Evolutionary conservation across 1,284 basidiomycete genomes (phyloP), one percentile per base, ranked within the genome.

Genomic region (Pyrrhoderma lamaoense): DNA sequence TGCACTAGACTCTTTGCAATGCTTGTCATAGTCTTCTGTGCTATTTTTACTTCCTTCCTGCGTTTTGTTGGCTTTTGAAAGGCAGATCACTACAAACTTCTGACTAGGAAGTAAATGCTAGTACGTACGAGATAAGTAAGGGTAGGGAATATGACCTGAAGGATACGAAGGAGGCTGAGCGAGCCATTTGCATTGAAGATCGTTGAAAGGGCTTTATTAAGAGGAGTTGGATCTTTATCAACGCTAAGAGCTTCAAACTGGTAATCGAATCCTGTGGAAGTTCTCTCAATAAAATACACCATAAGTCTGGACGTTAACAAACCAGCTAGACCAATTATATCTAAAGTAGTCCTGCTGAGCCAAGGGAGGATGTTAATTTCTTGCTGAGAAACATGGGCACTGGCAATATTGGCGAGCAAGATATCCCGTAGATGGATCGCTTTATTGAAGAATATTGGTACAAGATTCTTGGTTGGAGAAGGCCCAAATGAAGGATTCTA

Each of bases 261-360:
- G 60, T 87, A 86, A 60, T 78, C 75, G 62, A 89, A 89, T 0
- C 82, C 77, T 78, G 42, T 5, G 18, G 11, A 11, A 31, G 27
- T 31, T 31, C 18, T 1, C 4, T 16, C 21, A 27, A 22, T 34
- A 22, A 50, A 21, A 14, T 18, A 18, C 4, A 23, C 4, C 37
- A 25, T 0, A 31, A 22, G 4, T 53, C 42, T 22, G 13, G 19
- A 19, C 45, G 49, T 46, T 43, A 9, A 13, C 40, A 18, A 52
- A 61, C 74, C 75, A 0, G 74, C 72, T 1, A 70, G 58, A 3
- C 75, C 74, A 52, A 77, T 76, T 19, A 76, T 65, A 54, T 77
- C 75, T 36, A 77, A 59, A 0, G 75, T 74, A 3, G 68, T 64
- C 46, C 68, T 66, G 7, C 63, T 68, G 13, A 77, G 62, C 64